Base-by-base conservation (phyloP, 83 land plant genomes). In the Picea abies region DNA sequence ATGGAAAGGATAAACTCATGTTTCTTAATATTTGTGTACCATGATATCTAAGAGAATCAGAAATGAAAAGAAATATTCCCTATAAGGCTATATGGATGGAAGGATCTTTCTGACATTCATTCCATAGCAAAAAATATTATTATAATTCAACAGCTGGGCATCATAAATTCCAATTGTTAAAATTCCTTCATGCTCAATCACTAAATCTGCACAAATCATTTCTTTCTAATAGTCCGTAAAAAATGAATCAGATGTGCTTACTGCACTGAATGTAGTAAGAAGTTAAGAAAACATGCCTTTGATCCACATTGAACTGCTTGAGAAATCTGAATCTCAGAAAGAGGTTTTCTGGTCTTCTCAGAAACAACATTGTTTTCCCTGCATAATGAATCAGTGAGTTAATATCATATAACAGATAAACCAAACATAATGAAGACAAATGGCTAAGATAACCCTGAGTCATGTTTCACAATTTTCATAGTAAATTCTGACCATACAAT, bases 241-340 rank as follows among this genome's bases (percentile, higher is more conserved):
- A 52, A 52, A 11, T 52, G 58, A 49, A 49, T 49, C 56, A 49
- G 39, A 70, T 44, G 39, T 70, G 73, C 47, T 70, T 35, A 8
- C n/a, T 20, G 19, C 20, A 20, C 22, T 70, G 44, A 70, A 70
- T 37, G 47, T 35, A 70, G 39, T 37, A 16, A 37, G 56, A 49
- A 49, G 56, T 49, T 49, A 3, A 49, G 56, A 70, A 67, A 37
- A 70, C 75, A 19, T 70, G 75, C 75, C 75, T 70, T 70, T 19
- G 20, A 7, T 10, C 47, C 22, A 70, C 37, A 70, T 14, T 70
- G 75, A 70, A 20, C 39, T 37, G 47, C 22, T 5, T 19, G 75
- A 37, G 75, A 44, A 70, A 7, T 69, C 32, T 19, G 39, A 5
- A 39, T 71, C 49, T 71, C 49, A 39, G 49, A 71, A 15, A 71